phyloP scores from a whole-genome alignment of 1,284 basidiomycete species.

The Trichosporon asahii region DNA sequence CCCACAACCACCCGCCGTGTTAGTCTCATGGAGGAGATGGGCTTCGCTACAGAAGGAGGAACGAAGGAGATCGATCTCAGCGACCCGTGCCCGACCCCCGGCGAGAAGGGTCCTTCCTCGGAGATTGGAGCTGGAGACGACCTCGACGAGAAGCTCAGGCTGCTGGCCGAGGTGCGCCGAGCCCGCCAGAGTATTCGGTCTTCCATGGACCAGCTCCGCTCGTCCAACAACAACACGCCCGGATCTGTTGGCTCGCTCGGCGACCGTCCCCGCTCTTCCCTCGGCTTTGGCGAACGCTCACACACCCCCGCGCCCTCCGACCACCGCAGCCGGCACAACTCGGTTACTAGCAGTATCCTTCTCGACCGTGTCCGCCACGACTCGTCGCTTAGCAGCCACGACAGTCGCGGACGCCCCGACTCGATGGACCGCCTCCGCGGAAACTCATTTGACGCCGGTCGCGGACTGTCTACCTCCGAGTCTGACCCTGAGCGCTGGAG shows the following conservation, averaged over 20 bases:
- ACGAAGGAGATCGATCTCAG: conserved; percentile 6
- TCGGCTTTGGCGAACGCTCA: not conserved
- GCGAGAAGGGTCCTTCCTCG: not conserved
- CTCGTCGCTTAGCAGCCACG: conserved; percentile 4
- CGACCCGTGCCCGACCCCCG: not conserved
- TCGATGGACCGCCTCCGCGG: not conserved
- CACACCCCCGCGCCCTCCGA: not conserved
- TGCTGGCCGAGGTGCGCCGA: conserved; percentile 46
- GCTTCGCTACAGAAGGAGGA: conserved; percentile 1
- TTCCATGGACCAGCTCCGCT: conserved; percentile 40
- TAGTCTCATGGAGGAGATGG: conserved; percentile 21
- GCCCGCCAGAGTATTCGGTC: conserved; percentile 41
- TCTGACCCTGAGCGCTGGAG: not conserved
- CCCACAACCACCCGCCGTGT: conserved; percentile 20
- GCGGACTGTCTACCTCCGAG: not conserved
- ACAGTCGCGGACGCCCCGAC: not conserved
- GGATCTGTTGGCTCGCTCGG: not conserved
- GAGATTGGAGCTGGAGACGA: conserved; percentile 28
- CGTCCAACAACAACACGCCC: conserved; percentile 1
- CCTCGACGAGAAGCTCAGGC: conserved; percentile 38
- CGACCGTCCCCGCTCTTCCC: not conserved
- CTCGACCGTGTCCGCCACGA: conserved; percentile 4
- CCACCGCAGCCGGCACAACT: conserved; percentile 16
- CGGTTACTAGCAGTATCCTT: conserved; percentile 5
- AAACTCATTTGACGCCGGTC: not conserved